These are phyloP conservation scores for Tripterygium wilfordii DNA, from an alignment of 177 flowering plant species.

Conservation along the genomic window DNA sequence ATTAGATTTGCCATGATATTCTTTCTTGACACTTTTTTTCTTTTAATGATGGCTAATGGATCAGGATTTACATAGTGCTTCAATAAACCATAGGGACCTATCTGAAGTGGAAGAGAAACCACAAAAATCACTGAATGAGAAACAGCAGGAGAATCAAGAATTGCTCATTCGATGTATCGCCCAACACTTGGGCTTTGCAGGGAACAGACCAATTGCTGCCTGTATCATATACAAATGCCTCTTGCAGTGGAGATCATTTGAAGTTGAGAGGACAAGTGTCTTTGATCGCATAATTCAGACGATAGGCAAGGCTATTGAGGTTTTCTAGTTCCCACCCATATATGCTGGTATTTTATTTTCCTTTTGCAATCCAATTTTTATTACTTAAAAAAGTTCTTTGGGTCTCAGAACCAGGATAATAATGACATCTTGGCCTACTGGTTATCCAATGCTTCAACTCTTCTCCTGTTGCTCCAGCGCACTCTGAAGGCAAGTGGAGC, in stretches of 20 bases:
- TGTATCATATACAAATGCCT: conserved; percentile 96
- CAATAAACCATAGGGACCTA: conserved; percentile 46
- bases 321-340: conserved; percentile 18
- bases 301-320: conserved; percentile 94
- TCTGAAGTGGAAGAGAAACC: conserved; percentile 88
- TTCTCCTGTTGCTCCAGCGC: conserved; percentile 84
- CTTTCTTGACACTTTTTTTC: neutral
- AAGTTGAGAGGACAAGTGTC: conserved; percentile 93
- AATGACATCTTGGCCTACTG: conserved; percentile 87
- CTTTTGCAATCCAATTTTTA: conserved; percentile 2
- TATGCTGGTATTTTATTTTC: neutral
- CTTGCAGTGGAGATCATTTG: conserved; percentile 96
- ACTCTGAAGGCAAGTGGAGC: conserved; percentile 92
- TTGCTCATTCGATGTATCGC: conserved; percentile 79
- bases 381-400: too few species aligned
- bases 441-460: conserved; percentile 91
- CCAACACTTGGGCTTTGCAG: conserved; percentile 81
- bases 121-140: conserved; percentile 93
- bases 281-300: conserved; percentile 93
- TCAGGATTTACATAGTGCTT: conserved; percentile 67
- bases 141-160: conserved; percentile 96
- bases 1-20: neutral
- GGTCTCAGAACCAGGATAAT: conserved; percentile 80
- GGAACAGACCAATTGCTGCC: conserved; percentile 87
- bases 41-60: neutral